Percentiles rank a stretch among this genome's conserved stretches.
Conservation (phyloP, 2,329 filamentous ascomycete genomes). For the Aspergillus intermedius region DNA sequence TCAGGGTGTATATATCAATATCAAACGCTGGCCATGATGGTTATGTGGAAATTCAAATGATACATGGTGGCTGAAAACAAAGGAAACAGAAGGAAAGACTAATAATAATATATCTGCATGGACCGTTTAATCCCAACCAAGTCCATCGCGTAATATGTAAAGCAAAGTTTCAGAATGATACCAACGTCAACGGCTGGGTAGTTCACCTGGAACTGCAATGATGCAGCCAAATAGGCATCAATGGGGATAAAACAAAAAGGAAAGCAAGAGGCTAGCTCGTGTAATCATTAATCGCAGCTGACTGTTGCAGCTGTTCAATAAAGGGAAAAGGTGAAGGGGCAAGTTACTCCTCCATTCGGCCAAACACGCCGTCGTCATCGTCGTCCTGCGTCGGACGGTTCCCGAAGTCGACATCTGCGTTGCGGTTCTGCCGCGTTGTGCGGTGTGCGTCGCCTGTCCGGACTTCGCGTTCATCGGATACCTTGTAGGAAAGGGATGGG, state of each 20-base stretch:
- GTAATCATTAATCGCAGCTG: constrained; percentile 27
- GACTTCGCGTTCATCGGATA: constrained; percentile 53
- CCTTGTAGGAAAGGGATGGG: constrained; percentile 41
- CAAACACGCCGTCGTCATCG: constrained; percentile 93
- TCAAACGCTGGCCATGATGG: constrained; percentile 1
- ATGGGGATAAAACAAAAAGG: constrained; percentile 18
- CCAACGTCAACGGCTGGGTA: constrained; percentile 7
- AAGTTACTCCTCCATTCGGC: constrained; percentile 80
- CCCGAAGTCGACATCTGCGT: constrained; percentile 31
- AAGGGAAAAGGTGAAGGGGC: constrained; percentile 1
- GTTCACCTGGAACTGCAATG: constrained; percentile 14
- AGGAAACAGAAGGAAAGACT: constrained; percentile 1
- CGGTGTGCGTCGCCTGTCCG: constrained; percentile 60
- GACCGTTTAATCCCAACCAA: background rate
- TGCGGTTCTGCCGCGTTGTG: constrained; percentile 27
- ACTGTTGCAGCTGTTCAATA: constrained; percentile 12
- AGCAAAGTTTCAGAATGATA: constrained; percentile 2
- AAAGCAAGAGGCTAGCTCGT: constrained; percentile 30
- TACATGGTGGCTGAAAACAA: constrained; percentile 3
- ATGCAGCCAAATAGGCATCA: constrained; percentile 14
- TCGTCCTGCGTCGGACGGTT: constrained; percentile 57
- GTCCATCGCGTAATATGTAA: background rate
- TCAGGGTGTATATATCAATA: constrained; percentile 5
- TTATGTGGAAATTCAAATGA: background rate
- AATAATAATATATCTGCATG: background rate